A percentile compares a stretch with the other conserved stretches of the same genome.
phyloP scores from a whole-genome alignment of 78 protist species.

The Cyanophora paradoxa region DNA sequence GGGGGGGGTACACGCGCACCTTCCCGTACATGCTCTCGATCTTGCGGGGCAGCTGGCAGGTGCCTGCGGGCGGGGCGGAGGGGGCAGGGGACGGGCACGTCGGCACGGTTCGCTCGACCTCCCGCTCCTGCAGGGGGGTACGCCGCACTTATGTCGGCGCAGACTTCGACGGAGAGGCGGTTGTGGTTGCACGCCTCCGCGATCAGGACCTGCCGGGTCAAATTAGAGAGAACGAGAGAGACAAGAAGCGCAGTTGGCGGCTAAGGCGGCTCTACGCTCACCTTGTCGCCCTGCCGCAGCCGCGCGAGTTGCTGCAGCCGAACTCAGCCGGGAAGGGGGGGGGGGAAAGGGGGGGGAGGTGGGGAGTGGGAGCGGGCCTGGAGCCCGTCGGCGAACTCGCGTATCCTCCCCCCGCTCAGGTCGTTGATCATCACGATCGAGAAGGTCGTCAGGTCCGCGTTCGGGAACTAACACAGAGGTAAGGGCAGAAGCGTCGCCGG shows the following conservation, averaged over 20 bases:
- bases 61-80: not conserved
- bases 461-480: too few species aligned
- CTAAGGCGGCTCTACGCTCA: too few species aligned
- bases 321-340: too few species aligned
- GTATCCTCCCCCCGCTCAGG: conserved; percentile 18
- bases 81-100: not conserved
- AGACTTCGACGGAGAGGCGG: conserved; percentile 12
- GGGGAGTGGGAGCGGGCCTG: not conserved
- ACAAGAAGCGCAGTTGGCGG: too few species aligned
- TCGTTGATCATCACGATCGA: conserved; percentile 27
- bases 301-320: not conserved
- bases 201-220: too few species aligned
- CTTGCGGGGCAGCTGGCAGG: too few species aligned
- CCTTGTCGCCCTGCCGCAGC: conserved; percentile 19
- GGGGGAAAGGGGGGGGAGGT: not conserved
- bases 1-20: too few species aligned
- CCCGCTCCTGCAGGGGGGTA: too few species aligned
- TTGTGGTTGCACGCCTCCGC: conserved; percentile 42
- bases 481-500: not conserved
- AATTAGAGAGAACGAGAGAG: too few species aligned
- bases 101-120: too few species aligned
- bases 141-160: conserved; percentile 26
- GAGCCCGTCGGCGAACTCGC: conserved; percentile 23
- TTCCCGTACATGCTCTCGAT: too few species aligned
- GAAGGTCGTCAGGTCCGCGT: conserved; percentile 37